These are phyloP conservation scores for Vitis cinerea DNA, from an alignment of 164 flowering plant genomes.

Conservation along the genomic window DNA sequence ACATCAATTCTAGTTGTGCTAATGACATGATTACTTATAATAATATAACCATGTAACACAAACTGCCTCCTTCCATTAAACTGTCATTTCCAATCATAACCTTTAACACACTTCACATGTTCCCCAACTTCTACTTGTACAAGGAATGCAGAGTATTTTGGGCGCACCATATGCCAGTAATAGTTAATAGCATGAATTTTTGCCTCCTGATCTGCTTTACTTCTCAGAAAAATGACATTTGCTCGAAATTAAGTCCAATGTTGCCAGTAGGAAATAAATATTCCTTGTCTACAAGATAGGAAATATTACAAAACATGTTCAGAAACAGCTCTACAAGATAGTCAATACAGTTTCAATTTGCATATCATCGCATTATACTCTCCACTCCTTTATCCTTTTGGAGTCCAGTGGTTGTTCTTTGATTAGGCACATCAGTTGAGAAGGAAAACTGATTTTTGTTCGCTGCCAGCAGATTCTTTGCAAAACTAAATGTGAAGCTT, in stretches of 20 bases:
- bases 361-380: too few relatives aligned
- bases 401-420: background rate
- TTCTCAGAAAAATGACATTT: background rate
- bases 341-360: too few relatives aligned
- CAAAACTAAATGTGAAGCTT: background rate
- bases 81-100: too few relatives aligned
- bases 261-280: background rate
- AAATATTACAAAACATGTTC: background rate
- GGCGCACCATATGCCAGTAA: background rate
- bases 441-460: background rate
- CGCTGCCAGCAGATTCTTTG: background rate
- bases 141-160: too few relatives aligned
- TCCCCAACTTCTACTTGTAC: too few relatives aligned
- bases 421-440: background rate
- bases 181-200: background rate
- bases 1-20: too few relatives aligned
- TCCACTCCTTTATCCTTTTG: too few relatives aligned
- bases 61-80: too few relatives aligned
- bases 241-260: background rate
- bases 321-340: too few relatives aligned
- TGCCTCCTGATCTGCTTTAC: background rate
- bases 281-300: background rate
- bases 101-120: too few relatives aligned
- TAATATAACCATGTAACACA: too few relatives aligned
- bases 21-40: too few relatives aligned